Conservation (phyloP, 2,329 filamentous ascomycete genomes). For the Aureobasidium sp. region DNA sequence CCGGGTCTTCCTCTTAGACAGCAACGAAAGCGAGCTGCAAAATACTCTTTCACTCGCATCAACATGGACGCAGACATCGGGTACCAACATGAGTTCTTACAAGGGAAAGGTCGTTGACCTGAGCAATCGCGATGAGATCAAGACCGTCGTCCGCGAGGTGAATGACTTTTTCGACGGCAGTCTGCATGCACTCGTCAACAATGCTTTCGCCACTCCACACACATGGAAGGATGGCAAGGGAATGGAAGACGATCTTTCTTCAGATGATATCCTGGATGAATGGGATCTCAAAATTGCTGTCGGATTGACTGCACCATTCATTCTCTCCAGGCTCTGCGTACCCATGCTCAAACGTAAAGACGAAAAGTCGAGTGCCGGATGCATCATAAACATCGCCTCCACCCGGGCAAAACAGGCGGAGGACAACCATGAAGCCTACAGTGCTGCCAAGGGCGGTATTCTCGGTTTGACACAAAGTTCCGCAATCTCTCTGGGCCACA, state of each 20-base stretch:
- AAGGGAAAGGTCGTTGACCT: conserved; percentile 22
- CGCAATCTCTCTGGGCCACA: conserved; percentile 39
- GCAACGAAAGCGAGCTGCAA: conserved; percentile 32
- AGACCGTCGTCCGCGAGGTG: conserved; percentile 25
- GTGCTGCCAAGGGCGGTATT: conserved; percentile 44
- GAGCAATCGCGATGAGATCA: conserved; percentile 27
- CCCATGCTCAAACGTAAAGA: conserved; percentile 21
- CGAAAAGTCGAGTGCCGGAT: conserved; percentile 8
- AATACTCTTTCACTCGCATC: conserved; percentile 28
- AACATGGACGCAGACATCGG: conserved; percentile 7
- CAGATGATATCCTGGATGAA: conserved; percentile 13
- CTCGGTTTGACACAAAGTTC: conserved; percentile 45
- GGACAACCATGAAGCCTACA: conserved; percentile 44
- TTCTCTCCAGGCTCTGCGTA: conserved; percentile 18
- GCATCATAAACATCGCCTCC: conserved; percentile 43
- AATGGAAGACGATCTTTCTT: conserved; percentile 12
- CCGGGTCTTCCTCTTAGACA: conserved; percentile 36
- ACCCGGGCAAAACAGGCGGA: conserved; percentile 46
- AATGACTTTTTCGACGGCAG: conserved; percentile 29
- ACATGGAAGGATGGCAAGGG: conserved; percentile 8
- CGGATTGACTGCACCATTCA: conserved; percentile 30
- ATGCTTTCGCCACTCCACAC: conserved; percentile 26
- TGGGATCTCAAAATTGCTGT: conserved; percentile 18
- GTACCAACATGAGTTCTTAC: not conserved
- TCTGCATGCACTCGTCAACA: conserved; percentile 39